Percentiles rank a stretch among this genome's conserved stretches.
Evolutionary conservation across 1,284 basidiomycete genomes (phyloP).

Genomic region (Boletus putidus): DNA sequence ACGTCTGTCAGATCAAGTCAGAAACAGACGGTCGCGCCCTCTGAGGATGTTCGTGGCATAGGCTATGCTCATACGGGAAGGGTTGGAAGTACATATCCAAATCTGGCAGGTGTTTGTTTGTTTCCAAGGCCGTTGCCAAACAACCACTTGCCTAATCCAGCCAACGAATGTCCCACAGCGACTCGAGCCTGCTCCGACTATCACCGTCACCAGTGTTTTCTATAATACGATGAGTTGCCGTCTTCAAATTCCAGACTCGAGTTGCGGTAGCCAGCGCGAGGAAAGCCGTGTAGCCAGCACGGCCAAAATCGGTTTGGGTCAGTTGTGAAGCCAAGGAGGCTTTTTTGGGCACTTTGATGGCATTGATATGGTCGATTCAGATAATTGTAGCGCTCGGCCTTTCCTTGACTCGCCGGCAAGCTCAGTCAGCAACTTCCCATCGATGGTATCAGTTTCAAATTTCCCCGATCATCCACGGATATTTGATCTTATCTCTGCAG

Average conservation of each 20-base stretch:
- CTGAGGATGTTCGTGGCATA: conserved; percentile 3
- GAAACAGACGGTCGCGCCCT: not conserved
- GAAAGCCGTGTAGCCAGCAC: not conserved
- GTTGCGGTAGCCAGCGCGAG: not conserved
- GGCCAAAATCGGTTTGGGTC: not conserved
- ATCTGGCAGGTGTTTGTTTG: conserved; percentile 33
- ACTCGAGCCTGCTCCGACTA: not conserved
- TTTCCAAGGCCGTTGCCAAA: conserved; percentile 34
- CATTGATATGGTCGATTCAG: conserved; percentile 2
- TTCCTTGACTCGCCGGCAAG: not conserved
- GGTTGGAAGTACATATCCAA: conserved; percentile 2
- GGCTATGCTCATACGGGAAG: conserved; percentile 13
- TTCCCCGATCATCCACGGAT: conserved; percentile 8
- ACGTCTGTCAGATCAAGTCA: not conserved
- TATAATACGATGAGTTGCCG: not conserved
- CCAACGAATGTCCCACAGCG: no score
- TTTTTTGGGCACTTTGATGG: not conserved
- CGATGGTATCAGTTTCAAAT: conserved; percentile 13
- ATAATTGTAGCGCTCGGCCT: not conserved
- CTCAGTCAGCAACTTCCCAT: conserved; percentile 3
- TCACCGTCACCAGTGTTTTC: not conserved
- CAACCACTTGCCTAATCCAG: conserved; percentile 8
- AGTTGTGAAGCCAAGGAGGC: not conserved
- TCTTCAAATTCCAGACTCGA: not conserved
- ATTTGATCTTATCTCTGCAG: not conserved